Evolutionary conservation across 129 eudicot genomes (phyloP), one percentile per base, ranked within the genome.

Genomic region (Chrysanthemum lavandulifolium): DNA sequence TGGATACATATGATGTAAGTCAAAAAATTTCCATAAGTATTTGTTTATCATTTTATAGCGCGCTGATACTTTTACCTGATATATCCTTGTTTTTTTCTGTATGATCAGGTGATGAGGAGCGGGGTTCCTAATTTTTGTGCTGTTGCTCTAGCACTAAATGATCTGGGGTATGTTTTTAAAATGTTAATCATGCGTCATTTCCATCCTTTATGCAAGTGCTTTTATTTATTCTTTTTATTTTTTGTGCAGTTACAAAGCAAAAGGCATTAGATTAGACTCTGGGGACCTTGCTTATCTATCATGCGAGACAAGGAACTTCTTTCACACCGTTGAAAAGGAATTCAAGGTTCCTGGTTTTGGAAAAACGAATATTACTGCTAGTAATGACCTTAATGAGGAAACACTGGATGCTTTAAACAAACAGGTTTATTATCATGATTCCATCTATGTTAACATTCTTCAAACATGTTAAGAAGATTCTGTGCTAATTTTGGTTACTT

Each of bases 111-210:
- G 43, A 81, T 84, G 84, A 81, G 99, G 78, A 94, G 97, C 40
- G 99, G 99, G 45, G 63, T 94, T 79, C 99, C 99, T 18, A 94
- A 94, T 71, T 94, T 94, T 75, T 94, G 99, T 76, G 99, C 99
- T 54, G 99, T 94, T 80, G 96, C 99, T 76, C 85, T 94, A 45
- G 99, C 97, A 73, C 88, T 94, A 69, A 81, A 86, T 64, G 97
- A 94, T 72, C 58, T 94, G 82, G 97, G 96, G 98, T 94, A 86
- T 31, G 92, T 70, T 76, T 23, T 70, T 15, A 67, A 68, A 59
- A 64, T n/a, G 56, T 60, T 16, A 61, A 47, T 13, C 61, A 18
- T 61, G 69, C 66, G 49, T 68, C 25, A 43, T 25, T 36, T 29
- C 61, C 61, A 11, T 18, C 49, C 71, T 57, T 36, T 50, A 15